phyloP scores from a whole-genome alignment of 805 yeast species.

The Cyberlindnera japonica region DNA sequence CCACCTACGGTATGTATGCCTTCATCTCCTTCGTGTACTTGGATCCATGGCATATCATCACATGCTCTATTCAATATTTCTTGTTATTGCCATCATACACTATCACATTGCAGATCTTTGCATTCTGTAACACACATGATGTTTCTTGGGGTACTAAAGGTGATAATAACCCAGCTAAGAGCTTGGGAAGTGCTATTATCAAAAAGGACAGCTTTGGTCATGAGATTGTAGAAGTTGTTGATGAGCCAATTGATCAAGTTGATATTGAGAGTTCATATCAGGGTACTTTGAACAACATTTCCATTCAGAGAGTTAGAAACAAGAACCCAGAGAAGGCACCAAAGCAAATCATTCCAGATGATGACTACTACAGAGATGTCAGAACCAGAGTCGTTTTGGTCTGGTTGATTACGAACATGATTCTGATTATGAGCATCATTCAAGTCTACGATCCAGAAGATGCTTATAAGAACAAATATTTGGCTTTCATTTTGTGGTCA shows the following conservation, averaged over 20 bases:
- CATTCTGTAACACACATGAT: slow-evolving; percentile 97
- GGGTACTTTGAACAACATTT: slow-evolving; percentile 65
- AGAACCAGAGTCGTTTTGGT: slow-evolving; percentile 91
- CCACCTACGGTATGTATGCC: slow-evolving; percentile 88
- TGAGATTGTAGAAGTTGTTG: slow-evolving; percentile 74
- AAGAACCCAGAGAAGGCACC: slow-evolving; percentile 42
- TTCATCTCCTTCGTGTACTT: slow-evolving; percentile 79
- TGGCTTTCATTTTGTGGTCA: slow-evolving; percentile 85
- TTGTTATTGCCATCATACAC: slow-evolving; percentile 87
- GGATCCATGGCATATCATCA: slow-evolving; percentile 95
- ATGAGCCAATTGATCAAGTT: slow-evolving; percentile 61
- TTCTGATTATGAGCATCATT: slow-evolving; percentile 81
- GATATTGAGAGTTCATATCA: slow-evolving; percentile 83
- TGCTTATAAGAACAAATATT: slow-evolving; percentile 64
- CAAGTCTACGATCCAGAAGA: slow-evolving; percentile 74
- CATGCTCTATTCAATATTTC: slow-evolving; percentile 86
- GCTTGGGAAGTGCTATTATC: slow-evolving; percentile 72
- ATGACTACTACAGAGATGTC: slow-evolving; percentile 91
- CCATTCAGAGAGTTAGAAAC: slow-evolving; percentile 64
- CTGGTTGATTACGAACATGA: slow-evolving; percentile 85
- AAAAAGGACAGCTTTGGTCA: slow-evolving; percentile 69
- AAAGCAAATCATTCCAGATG: slow-evolving; percentile 39
- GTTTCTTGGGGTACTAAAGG: slow-evolving; percentile 99
- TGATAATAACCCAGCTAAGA: slow-evolving; percentile 67
- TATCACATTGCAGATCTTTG: slow-evolving; percentile 90